These are phyloP conservation scores for Tetrahymena borealis DNA, from an alignment of 73 alveolate genomes.

Conservation along the genomic window DNA sequence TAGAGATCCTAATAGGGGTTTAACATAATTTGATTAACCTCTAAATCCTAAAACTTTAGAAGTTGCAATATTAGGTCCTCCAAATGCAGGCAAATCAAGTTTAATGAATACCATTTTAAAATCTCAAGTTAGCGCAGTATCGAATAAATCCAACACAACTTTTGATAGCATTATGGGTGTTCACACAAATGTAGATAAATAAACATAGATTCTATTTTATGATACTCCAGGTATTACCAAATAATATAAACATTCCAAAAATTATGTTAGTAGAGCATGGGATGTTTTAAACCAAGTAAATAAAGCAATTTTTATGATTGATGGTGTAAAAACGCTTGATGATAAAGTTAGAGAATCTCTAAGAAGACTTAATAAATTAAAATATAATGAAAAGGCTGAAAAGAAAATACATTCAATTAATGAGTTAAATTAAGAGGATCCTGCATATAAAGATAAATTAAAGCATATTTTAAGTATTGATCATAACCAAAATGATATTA, in stretches of 20 bases:
- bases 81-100: constrained; percentile 45
- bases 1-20: background rate
- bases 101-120: constrained; percentile 12
- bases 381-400: constrained; percentile 8
- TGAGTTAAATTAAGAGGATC: background rate
- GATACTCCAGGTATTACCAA: constrained; percentile 39
- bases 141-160: constrained; percentile 32
- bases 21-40: background rate
- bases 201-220: constrained; percentile 9
- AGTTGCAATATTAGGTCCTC: constrained; percentile 35
- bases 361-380: constrained; percentile 14
- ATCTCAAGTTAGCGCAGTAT: constrained; percentile 26
- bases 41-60: background rate
- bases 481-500: background rate
- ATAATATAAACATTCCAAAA: constrained; percentile 10
- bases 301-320: constrained; percentile 9
- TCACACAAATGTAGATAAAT: constrained; percentile 10
- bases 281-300: constrained; percentile 22
- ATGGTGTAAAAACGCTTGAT: constrained; percentile 35
- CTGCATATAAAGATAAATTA: background rate
- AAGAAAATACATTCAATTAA: background rate
- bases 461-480: background rate
- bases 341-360: constrained; percentile 16
- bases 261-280: constrained; percentile 26
- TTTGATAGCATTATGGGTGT: constrained; percentile 14